A percentile compares a stretch with the other conserved stretches of the same genome.
phyloP scores from a whole-genome alignment of 106 monocot genomes.

The Dendrobium huoshanense region DNA sequence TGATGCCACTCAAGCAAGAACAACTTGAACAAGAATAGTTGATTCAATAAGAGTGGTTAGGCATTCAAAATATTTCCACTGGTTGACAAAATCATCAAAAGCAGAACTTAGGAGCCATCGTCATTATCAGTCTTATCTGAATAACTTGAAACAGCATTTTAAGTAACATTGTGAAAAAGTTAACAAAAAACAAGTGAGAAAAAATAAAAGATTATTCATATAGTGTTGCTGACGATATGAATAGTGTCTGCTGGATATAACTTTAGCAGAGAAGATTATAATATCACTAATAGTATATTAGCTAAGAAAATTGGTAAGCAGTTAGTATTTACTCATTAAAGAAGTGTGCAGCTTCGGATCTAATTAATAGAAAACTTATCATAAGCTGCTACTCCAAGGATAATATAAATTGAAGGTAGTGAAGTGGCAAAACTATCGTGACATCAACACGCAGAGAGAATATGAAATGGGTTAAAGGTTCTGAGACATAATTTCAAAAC shows the following conservation, averaged over 20 bases:
- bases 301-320: background rate
- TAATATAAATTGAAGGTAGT: background rate
- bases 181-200: background rate
- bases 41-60: too few relatives aligned
- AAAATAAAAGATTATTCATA: background rate
- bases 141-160: background rate
- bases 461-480: background rate
- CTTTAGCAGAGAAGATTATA: background rate
- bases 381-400: background rate
- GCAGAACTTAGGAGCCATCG: background rate
- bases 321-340: background rate
- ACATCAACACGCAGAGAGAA: background rate
- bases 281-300: background rate
- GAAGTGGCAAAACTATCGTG: background rate
- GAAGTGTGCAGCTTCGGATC: background rate
- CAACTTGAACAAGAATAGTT: too few relatives aligned
- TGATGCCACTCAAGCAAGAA: too few relatives aligned
- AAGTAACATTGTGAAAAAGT: background rate
- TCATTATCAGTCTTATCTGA: background rate
- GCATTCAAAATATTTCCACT: too few relatives aligned
- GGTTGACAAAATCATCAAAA: background rate
- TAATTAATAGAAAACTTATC: background rate
- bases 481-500: background rate
- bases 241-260: background rate
- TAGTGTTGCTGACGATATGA: background rate